phyloP scores from a whole-genome alignment of 768 basidiomycete species.

The Hygrophoropsis aurantiaca region DNA sequence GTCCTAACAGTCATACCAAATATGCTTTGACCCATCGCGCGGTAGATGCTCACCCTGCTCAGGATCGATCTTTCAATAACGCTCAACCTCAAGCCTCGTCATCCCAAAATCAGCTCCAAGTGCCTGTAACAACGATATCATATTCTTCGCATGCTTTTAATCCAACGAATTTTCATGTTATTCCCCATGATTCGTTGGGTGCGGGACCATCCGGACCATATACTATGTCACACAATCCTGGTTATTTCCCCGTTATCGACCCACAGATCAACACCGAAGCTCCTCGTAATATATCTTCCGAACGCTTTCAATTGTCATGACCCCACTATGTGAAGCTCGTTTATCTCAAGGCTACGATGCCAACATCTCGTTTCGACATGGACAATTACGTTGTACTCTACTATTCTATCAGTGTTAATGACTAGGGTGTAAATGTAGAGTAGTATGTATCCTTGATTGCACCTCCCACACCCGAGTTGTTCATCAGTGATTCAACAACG shows the following conservation, averaged over 20 bases:
- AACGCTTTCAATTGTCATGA: conserved; percentile 29
- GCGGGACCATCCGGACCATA: conserved; percentile 19
- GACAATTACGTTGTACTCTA: no score
- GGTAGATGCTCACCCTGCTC: neutral
- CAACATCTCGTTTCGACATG: no score
- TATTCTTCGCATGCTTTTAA: conserved; percentile 28
- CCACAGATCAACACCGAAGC: conserved; percentile 32
- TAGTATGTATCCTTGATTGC: neutral
- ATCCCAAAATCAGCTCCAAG: conserved; percentile 17
- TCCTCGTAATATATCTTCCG: conserved; percentile 29
- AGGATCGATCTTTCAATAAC: neutral
- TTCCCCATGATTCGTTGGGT: conserved; percentile 7
- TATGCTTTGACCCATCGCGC: no score
- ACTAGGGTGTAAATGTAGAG: neutral
- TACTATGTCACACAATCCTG: conserved; percentile 19
- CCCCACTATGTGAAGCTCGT: no score
- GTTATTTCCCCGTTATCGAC: conserved; percentile 42
- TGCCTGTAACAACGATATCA: conserved; percentile 14
- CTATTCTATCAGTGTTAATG: no score
- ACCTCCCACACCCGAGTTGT: no score
- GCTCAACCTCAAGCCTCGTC: conserved; percentile 6
- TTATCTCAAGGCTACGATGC: no score
- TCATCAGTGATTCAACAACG: no score
- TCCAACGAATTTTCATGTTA: conserved; percentile 26
- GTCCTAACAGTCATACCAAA: neutral